Base-by-base conservation (phyloP, 495 filamentous ascomycete species). In the Letharia columbiana region DNA sequence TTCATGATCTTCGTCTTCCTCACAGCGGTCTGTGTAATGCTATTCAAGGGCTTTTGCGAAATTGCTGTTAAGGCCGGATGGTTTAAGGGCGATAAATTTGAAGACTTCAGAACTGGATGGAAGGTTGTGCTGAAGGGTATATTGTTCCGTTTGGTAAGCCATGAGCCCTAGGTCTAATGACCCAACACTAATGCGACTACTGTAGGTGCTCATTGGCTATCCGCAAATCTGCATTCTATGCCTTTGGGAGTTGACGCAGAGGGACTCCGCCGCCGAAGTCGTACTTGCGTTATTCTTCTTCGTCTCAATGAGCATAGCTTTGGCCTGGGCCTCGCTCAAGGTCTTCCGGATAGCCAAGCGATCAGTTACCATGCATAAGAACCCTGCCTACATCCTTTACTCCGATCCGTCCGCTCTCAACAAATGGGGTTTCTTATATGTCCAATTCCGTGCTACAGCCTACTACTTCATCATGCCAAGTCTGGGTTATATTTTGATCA, bases 341-440 rank as follows among this genome's bases (percentile, higher is more conserved):
- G 92, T 98, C 58, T 88, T 94, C 71, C 84, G 85, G 18, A 85
- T 98, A 62, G 94, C 94, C 23, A 90, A 88, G 68, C 89, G 91
- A 63, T 96, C 92, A 8, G 86, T 96, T 64, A 77, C 84, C 15
- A 89, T 96, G 83, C 93, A 98, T 82, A 91, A 91, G 73, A 98
- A 97, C 75, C 93, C 94, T 15, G 93, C 91, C 58, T 98, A 97
- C 72, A 96, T 97, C 70, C 84, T 98, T 47, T 98, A 96, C 80
- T 96, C 94, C 11, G 94, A 98, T 72, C 91, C 92, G 13, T 82
- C 89, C 60, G 86, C 89, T 44, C 79, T 98, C 66, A 97, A 98
- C 85, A 96, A 96, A 79, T 97, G 94, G 94, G 94, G 94, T 20
- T 98, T 98, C 79, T 79, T 98, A 40, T 98, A 98, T 74, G 91